phyloP scores from a whole-genome alignment of 805 yeast genomes.

The Metschnikowia lachancei region DNA sequence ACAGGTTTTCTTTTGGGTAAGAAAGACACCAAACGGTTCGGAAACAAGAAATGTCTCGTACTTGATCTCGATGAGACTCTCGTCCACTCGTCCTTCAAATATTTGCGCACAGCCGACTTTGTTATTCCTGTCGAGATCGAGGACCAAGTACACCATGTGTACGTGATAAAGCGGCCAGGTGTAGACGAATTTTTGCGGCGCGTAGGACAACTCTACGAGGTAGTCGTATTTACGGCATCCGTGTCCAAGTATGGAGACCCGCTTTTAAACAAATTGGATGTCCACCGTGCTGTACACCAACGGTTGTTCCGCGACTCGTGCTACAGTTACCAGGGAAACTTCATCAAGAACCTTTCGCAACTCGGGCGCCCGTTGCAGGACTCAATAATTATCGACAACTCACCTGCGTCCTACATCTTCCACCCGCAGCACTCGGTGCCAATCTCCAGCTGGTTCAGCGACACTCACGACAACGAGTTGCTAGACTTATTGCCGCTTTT shows the following conservation, averaged over 20 bases:
- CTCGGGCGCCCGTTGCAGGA: conserved; percentile 89
- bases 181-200: conserved; percentile 86
- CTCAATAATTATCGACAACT: conserved; percentile 88
- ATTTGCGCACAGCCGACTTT: conserved; percentile 88
- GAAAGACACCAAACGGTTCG: conserved; percentile 44
- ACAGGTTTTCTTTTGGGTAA: conserved; percentile 67
- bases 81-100: conserved; percentile 93
- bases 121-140: conserved; percentile 97
- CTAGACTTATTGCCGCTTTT: conserved; percentile 86
- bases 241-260: conserved; percentile 97
- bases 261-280: conserved; percentile 80
- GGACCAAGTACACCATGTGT: conserved; percentile 86
- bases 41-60: conserved; percentile 78
- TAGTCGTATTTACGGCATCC: conserved; percentile 95
- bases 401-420: conserved; percentile 96
- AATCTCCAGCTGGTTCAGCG: conserved; percentile 96
- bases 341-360: conserved; percentile 88
- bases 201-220: conserved; percentile 87
- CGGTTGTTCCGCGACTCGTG: conserved; percentile 93
- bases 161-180: conserved; percentile 96
- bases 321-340: conserved; percentile 89
- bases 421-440: conserved; percentile 99
- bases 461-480: conserved; percentile 93
- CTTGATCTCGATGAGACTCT: conserved; percentile 94
- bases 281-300: conserved; percentile 75